Evolutionary conservation across 106 monocot species (phyloP).

Genomic region (Dendrobium huoshanense): DNA sequence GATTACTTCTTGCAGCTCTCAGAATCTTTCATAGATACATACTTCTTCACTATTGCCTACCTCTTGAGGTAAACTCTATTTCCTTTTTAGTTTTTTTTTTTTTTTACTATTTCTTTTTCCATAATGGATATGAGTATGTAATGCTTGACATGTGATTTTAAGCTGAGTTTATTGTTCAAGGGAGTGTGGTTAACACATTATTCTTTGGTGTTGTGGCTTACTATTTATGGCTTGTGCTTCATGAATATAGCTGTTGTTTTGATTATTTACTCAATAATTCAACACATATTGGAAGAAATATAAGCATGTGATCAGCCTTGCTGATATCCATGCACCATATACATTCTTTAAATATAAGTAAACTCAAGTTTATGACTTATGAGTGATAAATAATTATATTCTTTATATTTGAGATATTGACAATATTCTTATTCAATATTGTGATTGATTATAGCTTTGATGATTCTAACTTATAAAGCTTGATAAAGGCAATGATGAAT

Average conservation of each 20-base stretch:
- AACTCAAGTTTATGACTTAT: neutral
- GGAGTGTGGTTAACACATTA: no score
- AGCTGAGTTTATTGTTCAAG: no score
- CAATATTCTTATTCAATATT: neutral
- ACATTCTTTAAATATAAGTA: constrained; percentile 58
- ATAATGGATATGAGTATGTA: no score
- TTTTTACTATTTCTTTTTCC: no score
- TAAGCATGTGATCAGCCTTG: constrained; percentile 42
- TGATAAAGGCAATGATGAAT: no score
- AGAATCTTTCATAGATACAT: constrained; percentile 37
- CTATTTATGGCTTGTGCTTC: constrained; percentile 32
- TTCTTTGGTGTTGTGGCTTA: neutral
- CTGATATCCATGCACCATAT: constrained; percentile 57
- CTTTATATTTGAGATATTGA: neutral
- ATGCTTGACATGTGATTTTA: no score
- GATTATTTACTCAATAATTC: constrained; percentile 21
- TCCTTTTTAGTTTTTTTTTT: no score
- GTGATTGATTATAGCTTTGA: no score
- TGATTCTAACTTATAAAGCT: no score
- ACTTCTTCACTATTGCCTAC: no score
- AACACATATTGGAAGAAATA: constrained; percentile 33
- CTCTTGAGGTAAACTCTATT: no score
- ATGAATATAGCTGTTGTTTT: constrained; percentile 23
- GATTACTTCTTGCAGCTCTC: constrained; percentile 74
- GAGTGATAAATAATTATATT: neutral